phyloP scores from a whole-genome alignment of 768 basidiomycete species.

The Collybia mongolica region DNA sequence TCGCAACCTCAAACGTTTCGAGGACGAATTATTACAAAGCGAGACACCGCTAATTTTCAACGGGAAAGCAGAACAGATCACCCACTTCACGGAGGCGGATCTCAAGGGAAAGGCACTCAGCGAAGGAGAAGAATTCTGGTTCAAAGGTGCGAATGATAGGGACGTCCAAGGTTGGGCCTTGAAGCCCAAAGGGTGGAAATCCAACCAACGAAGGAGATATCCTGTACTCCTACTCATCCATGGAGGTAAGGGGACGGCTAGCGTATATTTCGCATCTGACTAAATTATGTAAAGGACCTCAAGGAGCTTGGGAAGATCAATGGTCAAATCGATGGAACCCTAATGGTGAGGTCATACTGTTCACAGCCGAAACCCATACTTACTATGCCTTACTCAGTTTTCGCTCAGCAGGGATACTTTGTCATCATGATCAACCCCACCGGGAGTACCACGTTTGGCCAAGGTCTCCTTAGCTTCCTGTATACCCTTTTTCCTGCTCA shows the following conservation, averaged over 20 bases:
- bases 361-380: background rate
- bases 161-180: slow-evolving; percentile 84
- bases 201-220: slow-evolving; percentile 68
- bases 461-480: slow-evolving; percentile 44
- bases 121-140: slow-evolving; percentile 83
- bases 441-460: slow-evolving; percentile 91
- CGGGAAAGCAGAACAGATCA: slow-evolving; percentile 53
- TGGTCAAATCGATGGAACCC: slow-evolving; percentile 96
- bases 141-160: slow-evolving; percentile 75
- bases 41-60: slow-evolving; percentile 25
- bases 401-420: slow-evolving; percentile 88
- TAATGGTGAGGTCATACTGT: slow-evolving; percentile 45
- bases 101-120: slow-evolving; percentile 59
- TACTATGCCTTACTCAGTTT: slow-evolving; percentile 41
- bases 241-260: slow-evolving; percentile 44
- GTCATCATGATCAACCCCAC: slow-evolving; percentile 89
- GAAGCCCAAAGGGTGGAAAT: slow-evolving; percentile 76
- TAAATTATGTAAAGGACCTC: slow-evolving; percentile 46
- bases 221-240: slow-evolving; percentile 82
- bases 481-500: background rate
- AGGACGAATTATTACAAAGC: slow-evolving; percentile 35
- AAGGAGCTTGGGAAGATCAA: slow-evolving; percentile 85
- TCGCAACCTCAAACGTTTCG: slow-evolving; percentile 41
- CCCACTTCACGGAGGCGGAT: slow-evolving; percentile 57
- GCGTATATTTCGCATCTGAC: background rate